phyloP scores from a whole-genome alignment of 306 rosid genomes.

The Pyrus pyrifolia region DNA sequence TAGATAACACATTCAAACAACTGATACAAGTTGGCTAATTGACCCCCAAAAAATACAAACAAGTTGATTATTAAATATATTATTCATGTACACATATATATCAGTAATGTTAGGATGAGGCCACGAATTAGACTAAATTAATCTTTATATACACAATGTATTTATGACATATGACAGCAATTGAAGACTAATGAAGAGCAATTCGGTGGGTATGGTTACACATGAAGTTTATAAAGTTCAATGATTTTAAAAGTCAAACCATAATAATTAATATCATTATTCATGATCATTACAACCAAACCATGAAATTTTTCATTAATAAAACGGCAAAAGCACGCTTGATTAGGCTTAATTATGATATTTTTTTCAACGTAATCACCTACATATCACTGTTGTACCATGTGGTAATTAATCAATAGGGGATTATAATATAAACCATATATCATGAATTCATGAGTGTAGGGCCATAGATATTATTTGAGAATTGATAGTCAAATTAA shows the following conservation, averaged over 20 bases:
- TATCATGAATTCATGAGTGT: not conserved
- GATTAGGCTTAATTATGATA: too few relatives aligned
- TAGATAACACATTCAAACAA: too few relatives aligned
- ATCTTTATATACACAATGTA: too few relatives aligned
- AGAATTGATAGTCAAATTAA: not conserved
- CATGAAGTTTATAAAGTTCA: not conserved
- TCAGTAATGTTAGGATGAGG: not conserved
- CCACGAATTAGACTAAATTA: not conserved
- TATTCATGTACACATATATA: not conserved
- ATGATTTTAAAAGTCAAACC: not conserved
- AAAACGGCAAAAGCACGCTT: not conserved
- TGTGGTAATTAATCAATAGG: not conserved
- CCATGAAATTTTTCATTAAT: not conserved
- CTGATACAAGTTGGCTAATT: too few relatives aligned
- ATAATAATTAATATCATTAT: not conserved
- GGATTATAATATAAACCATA: not conserved
- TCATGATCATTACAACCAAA: too few relatives aligned
- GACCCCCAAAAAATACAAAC: too few relatives aligned
- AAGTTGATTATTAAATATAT: not conserved
- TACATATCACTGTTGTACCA: not conserved
- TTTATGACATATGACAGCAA: not conserved
- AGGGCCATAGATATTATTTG: not conserved
- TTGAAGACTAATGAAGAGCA: not conserved
- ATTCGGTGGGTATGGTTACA: not conserved
- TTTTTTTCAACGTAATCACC: not conserved